Conservation (phyloP, 1,139 yeast genomes). For the Pichia terricola region DNA sequence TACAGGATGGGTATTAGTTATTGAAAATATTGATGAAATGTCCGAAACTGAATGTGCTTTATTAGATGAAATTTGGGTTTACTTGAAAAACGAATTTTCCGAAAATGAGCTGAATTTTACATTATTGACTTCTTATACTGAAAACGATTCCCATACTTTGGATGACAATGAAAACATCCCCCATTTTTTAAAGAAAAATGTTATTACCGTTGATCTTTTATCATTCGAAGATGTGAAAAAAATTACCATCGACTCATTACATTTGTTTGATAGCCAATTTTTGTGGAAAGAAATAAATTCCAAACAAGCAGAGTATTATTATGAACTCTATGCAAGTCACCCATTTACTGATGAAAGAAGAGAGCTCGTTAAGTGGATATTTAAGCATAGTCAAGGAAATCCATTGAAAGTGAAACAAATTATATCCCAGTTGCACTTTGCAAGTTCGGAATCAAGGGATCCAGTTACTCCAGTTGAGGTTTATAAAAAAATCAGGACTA, state of each 20-base stretch:
- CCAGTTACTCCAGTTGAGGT: constrained; percentile 1
- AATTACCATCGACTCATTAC: constrained; percentile 20
- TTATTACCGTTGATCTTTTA: constrained; percentile 7
- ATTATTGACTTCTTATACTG: constrained; percentile 7
- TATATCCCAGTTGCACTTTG: constrained; percentile 17
- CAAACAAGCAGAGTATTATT: constrained; percentile 3
- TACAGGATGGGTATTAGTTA: constrained; percentile 37
- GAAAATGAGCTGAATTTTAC: constrained; percentile 6
- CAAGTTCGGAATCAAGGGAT: constrained; percentile 1
- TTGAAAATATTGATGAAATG: constrained; percentile 44
- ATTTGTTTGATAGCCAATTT: constrained; percentile 9
- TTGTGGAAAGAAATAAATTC: constrained; percentile 6
- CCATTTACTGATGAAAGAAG: not conserved
- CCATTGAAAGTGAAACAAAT: constrained; percentile 15
- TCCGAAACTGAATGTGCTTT: constrained; percentile 27
- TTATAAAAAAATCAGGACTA: not conserved
- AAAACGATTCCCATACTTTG: not conserved
- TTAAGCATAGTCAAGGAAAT: constrained; percentile 23
- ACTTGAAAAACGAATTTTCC: constrained; percentile 8
- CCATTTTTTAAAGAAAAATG: constrained; percentile 2
- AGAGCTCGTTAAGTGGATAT: constrained; percentile 18
- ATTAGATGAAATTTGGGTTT: constrained; percentile 27
- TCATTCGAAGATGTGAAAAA: constrained; percentile 19
- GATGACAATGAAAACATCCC: constrained; percentile 1
- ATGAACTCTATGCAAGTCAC: not conserved